Conservation (phyloP, 2,329 filamentous ascomycete species). For the Cordyceps javanica region DNA sequence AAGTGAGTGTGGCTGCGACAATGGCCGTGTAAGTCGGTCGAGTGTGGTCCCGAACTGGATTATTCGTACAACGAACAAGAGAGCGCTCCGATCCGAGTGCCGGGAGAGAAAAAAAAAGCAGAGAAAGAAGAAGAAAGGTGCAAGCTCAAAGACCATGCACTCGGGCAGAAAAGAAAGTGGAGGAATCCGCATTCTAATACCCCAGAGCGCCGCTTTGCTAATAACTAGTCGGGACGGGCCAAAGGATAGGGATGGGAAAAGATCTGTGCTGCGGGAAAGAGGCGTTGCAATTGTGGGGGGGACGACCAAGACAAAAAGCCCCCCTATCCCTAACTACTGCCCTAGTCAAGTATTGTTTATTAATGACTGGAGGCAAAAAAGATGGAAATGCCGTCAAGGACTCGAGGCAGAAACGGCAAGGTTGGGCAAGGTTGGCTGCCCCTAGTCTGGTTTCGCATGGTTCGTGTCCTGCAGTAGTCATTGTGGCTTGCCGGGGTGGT, state of each 20-base stretch:
- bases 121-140: no score
- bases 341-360: neutral
- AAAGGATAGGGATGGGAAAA: neutral
- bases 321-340: neutral
- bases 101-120: no score
- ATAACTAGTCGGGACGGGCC: neutral
- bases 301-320: neutral
- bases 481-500: neutral
- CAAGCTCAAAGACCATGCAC: no score
- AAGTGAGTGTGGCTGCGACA: neutral
- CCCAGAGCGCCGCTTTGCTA: neutral
- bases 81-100: no score
- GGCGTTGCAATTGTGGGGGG: conserved; percentile 1
- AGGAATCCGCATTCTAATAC: neutral
- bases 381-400: neutral
- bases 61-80: no score
- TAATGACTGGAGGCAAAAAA: neutral
- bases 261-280: conserved; percentile 1
- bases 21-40: neutral
- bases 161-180: neutral
- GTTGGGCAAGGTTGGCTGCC: neutral
- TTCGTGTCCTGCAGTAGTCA: conserved; percentile 1
- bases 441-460: conserved; percentile 5
- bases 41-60: no score
- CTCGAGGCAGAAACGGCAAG: neutral